phyloP scores from a whole-genome alignment of 306 rosid species.

The Vigna reflexopilosa region DNA sequence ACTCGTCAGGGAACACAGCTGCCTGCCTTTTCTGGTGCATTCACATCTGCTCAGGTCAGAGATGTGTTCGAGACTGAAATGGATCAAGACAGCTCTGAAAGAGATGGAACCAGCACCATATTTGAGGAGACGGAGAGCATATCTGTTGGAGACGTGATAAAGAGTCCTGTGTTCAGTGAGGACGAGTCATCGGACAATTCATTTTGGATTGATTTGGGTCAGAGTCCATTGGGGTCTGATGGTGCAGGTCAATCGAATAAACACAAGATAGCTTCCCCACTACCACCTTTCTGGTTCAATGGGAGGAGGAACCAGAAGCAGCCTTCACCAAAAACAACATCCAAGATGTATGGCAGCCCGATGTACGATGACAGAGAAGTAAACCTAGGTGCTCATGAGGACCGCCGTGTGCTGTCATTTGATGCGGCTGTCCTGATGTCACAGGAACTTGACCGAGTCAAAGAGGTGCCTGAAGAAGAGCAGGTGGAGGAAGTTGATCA shows the following conservation, averaged over 20 bases:
- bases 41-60: slow-evolving; percentile 88
- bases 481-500: slow-evolving; percentile 48
- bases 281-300: slow-evolving; percentile 80
- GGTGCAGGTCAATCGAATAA: slow-evolving; percentile 57
- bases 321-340: slow-evolving; percentile 67
- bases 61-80: slow-evolving; percentile 92
- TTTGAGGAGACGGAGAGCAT: slow-evolving; percentile 91
- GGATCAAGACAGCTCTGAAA: slow-evolving; percentile 92
- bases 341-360: slow-evolving; percentile 84
- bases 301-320: slow-evolving; percentile 68
- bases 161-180: slow-evolving; percentile 97
- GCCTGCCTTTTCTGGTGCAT: slow-evolving; percentile 97
- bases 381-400: slow-evolving; percentile 56
- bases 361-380: slow-evolving; percentile 70
- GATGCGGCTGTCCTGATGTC: slow-evolving; percentile 91
- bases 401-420: slow-evolving; percentile 74
- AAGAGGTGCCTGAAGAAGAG: slow-evolving; percentile 79
- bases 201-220: slow-evolving; percentile 95
- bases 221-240: slow-evolving; percentile 92
- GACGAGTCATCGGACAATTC: slow-evolving; percentile 96
- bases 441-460: slow-evolving; percentile 76
- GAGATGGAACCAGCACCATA: slow-evolving; percentile 93
- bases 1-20: slow-evolving; percentile 69
- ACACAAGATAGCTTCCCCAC: slow-evolving; percentile 78
- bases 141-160: slow-evolving; percentile 94